Conservation (phyloP, 2,329 filamentous ascomycete species). For the Fusarium sp. region DNA sequence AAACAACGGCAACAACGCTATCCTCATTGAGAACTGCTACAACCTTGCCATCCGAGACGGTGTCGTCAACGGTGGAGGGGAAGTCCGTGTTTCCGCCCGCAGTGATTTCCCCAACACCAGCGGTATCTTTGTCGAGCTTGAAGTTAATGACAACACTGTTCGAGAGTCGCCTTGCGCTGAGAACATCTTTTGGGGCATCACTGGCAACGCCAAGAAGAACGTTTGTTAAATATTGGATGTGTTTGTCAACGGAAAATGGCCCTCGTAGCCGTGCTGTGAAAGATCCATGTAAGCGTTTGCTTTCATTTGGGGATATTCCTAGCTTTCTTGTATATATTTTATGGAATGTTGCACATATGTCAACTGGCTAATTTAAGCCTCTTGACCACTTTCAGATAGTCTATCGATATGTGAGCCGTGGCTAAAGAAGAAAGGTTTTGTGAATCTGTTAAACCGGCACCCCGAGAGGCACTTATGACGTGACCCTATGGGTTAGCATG, state of each 20-base stretch:
- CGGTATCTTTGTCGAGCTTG: conserved; percentile 65
- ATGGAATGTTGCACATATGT: too few species aligned
- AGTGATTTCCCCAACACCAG: conserved; percentile 68
- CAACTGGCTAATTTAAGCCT: too few species aligned
- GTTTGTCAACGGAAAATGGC: too few species aligned
- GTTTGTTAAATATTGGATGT: conserved; percentile 53
- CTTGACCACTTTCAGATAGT: too few species aligned
- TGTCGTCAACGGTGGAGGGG: conserved; percentile 67
- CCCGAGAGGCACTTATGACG: too few species aligned
- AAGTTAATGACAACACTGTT: conserved; percentile 65
- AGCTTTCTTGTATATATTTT: conserved; percentile 8
- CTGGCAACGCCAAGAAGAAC: conserved; percentile 60
- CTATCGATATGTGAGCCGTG: too few species aligned
- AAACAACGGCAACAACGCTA: conserved; percentile 68
- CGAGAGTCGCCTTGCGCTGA: conserved; percentile 68
- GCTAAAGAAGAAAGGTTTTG: too few species aligned
- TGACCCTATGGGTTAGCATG: too few species aligned
- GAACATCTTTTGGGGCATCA: conserved; percentile 66
- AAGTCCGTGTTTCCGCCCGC: conserved; percentile 68
- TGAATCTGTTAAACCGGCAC: too few species aligned
- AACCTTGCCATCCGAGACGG: conserved; percentile 66
- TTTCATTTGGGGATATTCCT: not conserved
- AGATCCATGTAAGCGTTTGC: too few species aligned
- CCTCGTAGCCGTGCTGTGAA: too few species aligned
- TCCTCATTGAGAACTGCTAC: conserved; percentile 74